A percentile compares a stretch with the other conserved stretches of the same genome.
Evolutionary conservation across 495 filamentous ascomycete genomes (phyloP).

Genomic region (Daldinia grandis): DNA sequence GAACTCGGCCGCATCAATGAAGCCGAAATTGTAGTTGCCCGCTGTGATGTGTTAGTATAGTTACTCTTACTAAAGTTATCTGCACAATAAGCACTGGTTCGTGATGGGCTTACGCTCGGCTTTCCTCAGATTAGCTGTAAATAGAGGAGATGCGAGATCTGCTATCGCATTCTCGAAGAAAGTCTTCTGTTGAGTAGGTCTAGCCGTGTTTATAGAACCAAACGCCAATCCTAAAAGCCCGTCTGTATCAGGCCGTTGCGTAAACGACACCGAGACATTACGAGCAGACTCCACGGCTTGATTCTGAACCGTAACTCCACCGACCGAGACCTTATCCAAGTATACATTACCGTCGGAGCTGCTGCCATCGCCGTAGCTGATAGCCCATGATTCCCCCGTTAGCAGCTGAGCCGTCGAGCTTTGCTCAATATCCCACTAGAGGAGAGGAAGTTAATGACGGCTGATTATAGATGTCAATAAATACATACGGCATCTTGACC

Average conservation of each 20-base stretch:
- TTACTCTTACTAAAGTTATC: no score
- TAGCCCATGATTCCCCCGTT: constrained; percentile 67
- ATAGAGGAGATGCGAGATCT: constrained; percentile 69
- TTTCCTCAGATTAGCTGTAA: constrained; percentile 76
- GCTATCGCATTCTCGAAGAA: constrained; percentile 77
- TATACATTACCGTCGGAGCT: constrained; percentile 75
- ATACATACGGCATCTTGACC: constrained; percentile 54
- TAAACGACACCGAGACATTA: constrained; percentile 70
- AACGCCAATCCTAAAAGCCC: constrained; percentile 83
- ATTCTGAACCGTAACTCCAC: constrained; percentile 67
- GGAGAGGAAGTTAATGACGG: constrained; percentile 23
- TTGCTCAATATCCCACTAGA: constrained; percentile 63
- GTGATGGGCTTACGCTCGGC: constrained; percentile 52
- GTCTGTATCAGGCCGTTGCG: constrained; percentile 65
- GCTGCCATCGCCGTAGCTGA: constrained; percentile 78
- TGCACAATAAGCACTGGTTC: neutral
- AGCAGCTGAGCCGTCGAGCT: constrained; percentile 61
- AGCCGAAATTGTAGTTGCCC: constrained; percentile 72
- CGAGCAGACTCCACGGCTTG: constrained; percentile 80
- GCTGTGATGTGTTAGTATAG: constrained; percentile 41
- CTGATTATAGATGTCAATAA: neutral
- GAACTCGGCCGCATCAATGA: constrained; percentile 68
- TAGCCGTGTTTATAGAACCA: constrained; percentile 74
- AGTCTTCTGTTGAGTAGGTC: constrained; percentile 69
- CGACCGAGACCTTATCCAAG: constrained; percentile 78